Evolutionary conservation across 805 yeast species (phyloP).

Genomic region (Wickerhamomyces subpelliculosus): DNA sequence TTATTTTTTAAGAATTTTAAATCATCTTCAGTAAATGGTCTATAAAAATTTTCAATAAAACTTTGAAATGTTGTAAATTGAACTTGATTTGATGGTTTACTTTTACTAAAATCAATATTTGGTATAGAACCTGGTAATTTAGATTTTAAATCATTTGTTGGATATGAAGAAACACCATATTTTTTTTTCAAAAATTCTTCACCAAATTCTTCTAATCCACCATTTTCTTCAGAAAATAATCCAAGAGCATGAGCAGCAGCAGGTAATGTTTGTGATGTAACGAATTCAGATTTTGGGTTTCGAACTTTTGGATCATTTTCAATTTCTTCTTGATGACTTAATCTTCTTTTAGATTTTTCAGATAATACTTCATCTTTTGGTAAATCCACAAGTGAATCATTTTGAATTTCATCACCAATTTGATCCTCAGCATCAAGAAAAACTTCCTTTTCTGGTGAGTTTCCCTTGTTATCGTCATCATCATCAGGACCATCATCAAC

Average conservation of each 20-base stretch:
- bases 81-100: slow-evolving; percentile 84
- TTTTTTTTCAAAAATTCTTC: slow-evolving; percentile 67
- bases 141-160: slow-evolving; percentile 66
- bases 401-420: background rate
- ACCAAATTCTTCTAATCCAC: slow-evolving; percentile 59
- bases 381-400: background rate
- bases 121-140: slow-evolving; percentile 87
- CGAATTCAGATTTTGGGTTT: slow-evolving; percentile 74
- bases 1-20: slow-evolving; percentile 61
- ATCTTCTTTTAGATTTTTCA: slow-evolving; percentile 6
- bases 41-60: slow-evolving; percentile 78
- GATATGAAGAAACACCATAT: slow-evolving; percentile 88
- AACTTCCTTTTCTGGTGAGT: no score
- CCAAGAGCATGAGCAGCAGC: slow-evolving; percentile 59
- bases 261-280: slow-evolving; percentile 61
- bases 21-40: slow-evolving; percentile 77
- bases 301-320: slow-evolving; percentile 54
- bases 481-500: slow-evolving; percentile 3
- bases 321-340: slow-evolving; percentile 20
- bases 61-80: slow-evolving; percentile 84
- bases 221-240: slow-evolving; percentile 49
- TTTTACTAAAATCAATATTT: slow-evolving; percentile 73
- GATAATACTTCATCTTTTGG: background rate
- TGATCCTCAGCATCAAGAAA: slow-evolving; percentile 13
- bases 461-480: no score